These are phyloP conservation scores for Lentinus tigrinus DNA, from an alignment of 768 basidiomycete species.

Conservation along the genomic window DNA sequence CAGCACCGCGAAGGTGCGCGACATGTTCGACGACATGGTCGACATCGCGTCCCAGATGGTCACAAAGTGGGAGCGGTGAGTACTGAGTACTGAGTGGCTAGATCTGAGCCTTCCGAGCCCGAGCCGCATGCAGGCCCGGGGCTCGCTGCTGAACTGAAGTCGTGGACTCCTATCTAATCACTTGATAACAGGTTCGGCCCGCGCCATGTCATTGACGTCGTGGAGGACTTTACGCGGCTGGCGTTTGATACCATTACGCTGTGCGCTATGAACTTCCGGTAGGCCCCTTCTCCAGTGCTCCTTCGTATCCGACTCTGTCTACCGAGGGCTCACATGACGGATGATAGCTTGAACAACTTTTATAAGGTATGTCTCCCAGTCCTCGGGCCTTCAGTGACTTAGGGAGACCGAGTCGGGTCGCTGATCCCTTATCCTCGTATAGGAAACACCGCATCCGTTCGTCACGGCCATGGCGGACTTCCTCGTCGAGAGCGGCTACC, in stretches of 20 bases:
- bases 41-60: constrained; percentile 45
- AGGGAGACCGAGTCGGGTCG: neutral
- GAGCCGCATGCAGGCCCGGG: too few relatives aligned
- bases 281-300: neutral
- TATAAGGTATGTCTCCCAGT: constrained; percentile 36
- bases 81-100: neutral
- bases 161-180: too few relatives aligned
- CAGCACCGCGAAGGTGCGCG: constrained; percentile 40
- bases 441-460: constrained; percentile 39
- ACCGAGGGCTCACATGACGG: neutral
- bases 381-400: neutral
- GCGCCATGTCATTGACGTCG: constrained; percentile 38
- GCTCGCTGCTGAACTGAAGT: too few relatives aligned
- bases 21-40: constrained; percentile 49
- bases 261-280: constrained; percentile 44
- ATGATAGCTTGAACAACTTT: constrained; percentile 44
- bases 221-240: constrained; percentile 47
- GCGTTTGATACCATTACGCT: constrained; percentile 47
- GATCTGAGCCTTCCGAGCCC: too few relatives aligned
- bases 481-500: constrained; percentile 37
- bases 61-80: constrained; percentile 42
- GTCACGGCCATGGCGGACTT: constrained; percentile 41
- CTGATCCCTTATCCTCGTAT: neutral
- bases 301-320: neutral
- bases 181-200: constrained; percentile 50